Percentiles rank a stretch among this genome's conserved stretches.
These are phyloP conservation scores for Parasitella parasitica DNA, from an alignment of 371 early-diverging fungal species.

Conservation along the genomic window DNA sequence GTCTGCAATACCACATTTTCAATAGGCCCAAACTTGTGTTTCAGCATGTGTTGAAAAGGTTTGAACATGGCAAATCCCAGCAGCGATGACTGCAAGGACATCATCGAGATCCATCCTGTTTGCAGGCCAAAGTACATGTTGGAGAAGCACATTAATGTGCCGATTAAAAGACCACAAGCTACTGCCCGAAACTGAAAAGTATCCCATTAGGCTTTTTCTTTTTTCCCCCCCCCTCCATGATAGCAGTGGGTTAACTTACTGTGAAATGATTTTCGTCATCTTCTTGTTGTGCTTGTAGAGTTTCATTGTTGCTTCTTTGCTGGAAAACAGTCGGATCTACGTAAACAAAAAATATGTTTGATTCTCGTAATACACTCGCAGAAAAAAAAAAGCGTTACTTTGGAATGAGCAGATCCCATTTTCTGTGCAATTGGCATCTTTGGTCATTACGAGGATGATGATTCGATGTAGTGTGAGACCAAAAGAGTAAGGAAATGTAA, in stretches of 20 bases:
- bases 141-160: constrained; percentile 75
- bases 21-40: constrained; percentile 64
- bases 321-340: background rate
- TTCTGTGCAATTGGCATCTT: background rate
- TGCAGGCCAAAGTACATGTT: constrained; percentile 88
- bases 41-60: constrained; percentile 49
- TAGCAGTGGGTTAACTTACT: background rate
- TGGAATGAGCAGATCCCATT: constrained; percentile 13
- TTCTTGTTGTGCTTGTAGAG: background rate
- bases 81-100: constrained; percentile 82
- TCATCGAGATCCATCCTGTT: constrained; percentile 88
- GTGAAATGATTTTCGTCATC: constrained; percentile 15
- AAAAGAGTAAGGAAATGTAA: background rate
- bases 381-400: too few species aligned
- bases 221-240: background rate
- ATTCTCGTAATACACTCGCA: background rate
- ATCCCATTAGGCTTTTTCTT: background rate
- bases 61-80: constrained; percentile 79
- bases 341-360: background rate
- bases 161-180: constrained; percentile 65
- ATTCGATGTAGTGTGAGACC: background rate
- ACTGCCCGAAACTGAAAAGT: constrained; percentile 57
- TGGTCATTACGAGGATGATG: background rate
- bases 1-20: constrained; percentile 86
- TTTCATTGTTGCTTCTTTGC: background rate